Conservation (phyloP, 2,329 filamentous ascomycete species). For the Ceratocystis destructans region DNA sequence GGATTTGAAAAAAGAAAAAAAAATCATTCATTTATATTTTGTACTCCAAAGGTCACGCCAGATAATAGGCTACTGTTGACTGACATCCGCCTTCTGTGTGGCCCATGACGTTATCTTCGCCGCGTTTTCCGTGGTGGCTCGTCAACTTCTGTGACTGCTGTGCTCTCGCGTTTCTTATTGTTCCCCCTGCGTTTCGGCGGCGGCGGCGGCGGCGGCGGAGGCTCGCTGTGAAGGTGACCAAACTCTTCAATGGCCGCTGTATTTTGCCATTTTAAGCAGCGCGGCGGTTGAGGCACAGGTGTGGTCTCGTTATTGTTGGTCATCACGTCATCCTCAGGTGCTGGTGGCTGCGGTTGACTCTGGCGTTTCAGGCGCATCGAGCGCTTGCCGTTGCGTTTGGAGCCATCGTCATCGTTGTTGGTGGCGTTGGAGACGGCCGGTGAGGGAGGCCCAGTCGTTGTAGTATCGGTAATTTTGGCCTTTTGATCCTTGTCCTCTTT, state of each 20-base stretch:
- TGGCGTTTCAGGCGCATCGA: background rate
- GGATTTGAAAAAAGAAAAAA: background rate
- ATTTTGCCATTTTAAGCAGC: slow-evolving; percentile 43
- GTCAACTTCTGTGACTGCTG: slow-evolving; percentile 20
- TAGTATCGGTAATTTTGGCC: slow-evolving; percentile 34
- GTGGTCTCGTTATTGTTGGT: slow-evolving; percentile 21
- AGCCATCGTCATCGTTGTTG: background rate
- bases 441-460: background rate
- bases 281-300: slow-evolving; percentile 32
- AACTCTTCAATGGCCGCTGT: slow-evolving; percentile 43
- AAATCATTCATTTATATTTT: slow-evolving; percentile 2
- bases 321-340: background rate
- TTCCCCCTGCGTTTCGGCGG: slow-evolving; percentile 35
- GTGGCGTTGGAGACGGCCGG: background rate
- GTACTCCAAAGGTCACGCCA: background rate
- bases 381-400: slow-evolving; percentile 3
- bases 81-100: background rate
- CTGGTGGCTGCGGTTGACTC: background rate
- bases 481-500: slow-evolving; percentile 27
- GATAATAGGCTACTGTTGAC: background rate
- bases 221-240: slow-evolving; percentile 43
- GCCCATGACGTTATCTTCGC: slow-evolving; percentile 15
- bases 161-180: slow-evolving; percentile 36
- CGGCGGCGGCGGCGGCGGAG: slow-evolving; percentile 39
- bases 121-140: slow-evolving; percentile 23